These are phyloP conservation scores for Pezicula carpinea DNA, from an alignment of 2,329 filamentous ascomycete species.

Conservation along the genomic window DNA sequence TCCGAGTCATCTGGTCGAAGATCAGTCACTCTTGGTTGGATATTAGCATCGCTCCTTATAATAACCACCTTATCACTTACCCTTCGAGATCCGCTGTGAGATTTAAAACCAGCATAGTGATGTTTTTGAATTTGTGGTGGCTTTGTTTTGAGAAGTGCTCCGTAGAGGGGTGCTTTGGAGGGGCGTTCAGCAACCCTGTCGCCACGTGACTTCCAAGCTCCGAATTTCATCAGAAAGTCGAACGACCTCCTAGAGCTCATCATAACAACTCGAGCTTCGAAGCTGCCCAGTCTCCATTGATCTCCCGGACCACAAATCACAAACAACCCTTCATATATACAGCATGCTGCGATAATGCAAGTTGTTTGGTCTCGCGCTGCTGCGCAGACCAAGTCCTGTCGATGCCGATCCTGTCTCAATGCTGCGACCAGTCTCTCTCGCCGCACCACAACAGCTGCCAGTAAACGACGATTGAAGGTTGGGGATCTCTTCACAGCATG, in stretches of 20 bases:
- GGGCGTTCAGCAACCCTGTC: neutral
- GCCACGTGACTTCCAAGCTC: neutral
- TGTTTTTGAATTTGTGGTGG: slow-evolving; percentile 1
- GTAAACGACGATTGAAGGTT: slow-evolving; percentile 44
- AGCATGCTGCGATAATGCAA: slow-evolving; percentile 50
- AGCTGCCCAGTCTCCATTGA: neutral
- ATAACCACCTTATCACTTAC: slow-evolving; percentile 38
- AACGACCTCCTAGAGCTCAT: neutral
- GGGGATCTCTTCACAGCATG: slow-evolving; percentile 58
- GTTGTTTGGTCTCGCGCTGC: slow-evolving; percentile 63
- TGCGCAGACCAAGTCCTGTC: slow-evolving; percentile 57
- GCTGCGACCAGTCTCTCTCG: slow-evolving; percentile 43
- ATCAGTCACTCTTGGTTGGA: slow-evolving; percentile 69
- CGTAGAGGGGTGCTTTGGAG: slow-evolving; percentile 7
- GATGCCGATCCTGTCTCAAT: slow-evolving; percentile 57
- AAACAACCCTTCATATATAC: neutral
- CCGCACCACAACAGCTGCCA: slow-evolving; percentile 43
- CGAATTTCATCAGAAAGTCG: neutral
- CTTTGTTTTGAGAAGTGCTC: neutral
- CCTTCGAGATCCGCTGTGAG: slow-evolving; percentile 66
- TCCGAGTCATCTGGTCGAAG: slow-evolving; percentile 79
- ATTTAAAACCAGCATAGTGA: slow-evolving; percentile 54
- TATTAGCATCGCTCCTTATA: slow-evolving; percentile 1
- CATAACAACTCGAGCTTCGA: neutral
- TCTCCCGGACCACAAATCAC: neutral